Base-by-base conservation (phyloP, 768 basidiomycete species). In the Boletus patriciae region DNA sequence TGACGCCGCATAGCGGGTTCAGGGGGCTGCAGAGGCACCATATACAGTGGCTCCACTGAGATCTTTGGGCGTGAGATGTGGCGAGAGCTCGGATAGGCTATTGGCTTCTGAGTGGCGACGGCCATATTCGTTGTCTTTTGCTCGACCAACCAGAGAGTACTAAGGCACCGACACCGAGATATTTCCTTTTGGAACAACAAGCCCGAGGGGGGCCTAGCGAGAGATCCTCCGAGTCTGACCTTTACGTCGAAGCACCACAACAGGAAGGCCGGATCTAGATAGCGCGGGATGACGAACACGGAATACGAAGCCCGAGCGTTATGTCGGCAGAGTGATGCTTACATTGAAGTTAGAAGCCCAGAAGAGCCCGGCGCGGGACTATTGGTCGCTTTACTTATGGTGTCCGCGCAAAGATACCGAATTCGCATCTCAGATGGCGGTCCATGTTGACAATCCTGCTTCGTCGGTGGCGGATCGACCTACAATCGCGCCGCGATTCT, bases 391-490 rank as follows among this genome's bases (percentile, higher is more conserved):
- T 29, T n/a, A n/a, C n/a, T 45, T 33, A 21, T 34, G 38, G 36
- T 25, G 34, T 36, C 50, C 50, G 37, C 43, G 25, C 18, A 59
- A 50, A 54, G 19, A 46, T 19, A 36, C 43, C 38, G 29, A 54
- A 11, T 40, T 44, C 2, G 16, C 27, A 42, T 50, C 25, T 45
- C 29, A 27, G 34, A 15, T 51, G 13, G n/a, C n/a, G n/a, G n/a
- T 10, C 29, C 38, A 29, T 52, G 47, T 44, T 23, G 62, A 47
- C 55, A 41, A 67, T 66, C 55, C 52, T 37, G 36, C 33, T 52
- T 59, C 43, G 37, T 46, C 50, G 25, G 45, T 61, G 52, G 55
- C 50, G 58, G 58, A 65, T 67, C 55, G 54, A 53, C 55, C 31
- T 43, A 21, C 47, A 57, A 11, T 56, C 36, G 34, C 11, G 46